A percentile compares a stretch with the other conserved stretches of the same genome.
phyloP scores from a whole-genome alignment of 345 rosid species.

The Eucalyptus regnans region DNA sequence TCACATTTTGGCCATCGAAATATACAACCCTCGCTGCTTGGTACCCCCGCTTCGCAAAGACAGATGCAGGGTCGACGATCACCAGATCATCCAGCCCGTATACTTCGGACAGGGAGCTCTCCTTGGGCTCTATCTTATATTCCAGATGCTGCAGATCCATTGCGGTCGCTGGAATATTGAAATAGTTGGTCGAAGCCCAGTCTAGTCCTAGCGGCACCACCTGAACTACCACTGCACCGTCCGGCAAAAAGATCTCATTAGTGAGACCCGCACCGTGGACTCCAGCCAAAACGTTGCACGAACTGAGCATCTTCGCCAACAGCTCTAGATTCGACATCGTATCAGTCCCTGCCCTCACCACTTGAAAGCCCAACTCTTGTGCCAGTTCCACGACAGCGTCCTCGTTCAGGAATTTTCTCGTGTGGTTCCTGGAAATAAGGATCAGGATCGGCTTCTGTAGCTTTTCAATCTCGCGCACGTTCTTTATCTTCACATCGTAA shows the following conservation, averaged over 20 bases:
- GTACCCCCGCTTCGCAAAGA: slow-evolving; percentile 6
- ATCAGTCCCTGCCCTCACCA: background rate
- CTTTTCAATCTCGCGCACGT: background rate
- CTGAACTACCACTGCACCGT: slow-evolving; percentile 17
- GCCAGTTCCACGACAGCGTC: slow-evolving; percentile 13
- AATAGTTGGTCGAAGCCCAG: slow-evolving; percentile 17
- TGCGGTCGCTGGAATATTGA: slow-evolving; percentile 5
- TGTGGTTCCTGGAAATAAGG: slow-evolving; percentile 10
- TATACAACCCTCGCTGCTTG: slow-evolving; percentile 7
- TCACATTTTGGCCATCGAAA: slow-evolving; percentile 17
- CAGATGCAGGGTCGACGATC: slow-evolving; percentile 2
- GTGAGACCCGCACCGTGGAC: slow-evolving; percentile 37
- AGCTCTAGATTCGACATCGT: slow-evolving; percentile 10
- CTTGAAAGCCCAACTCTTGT: slow-evolving; percentile 20
- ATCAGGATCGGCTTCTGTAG: slow-evolving; percentile 9
- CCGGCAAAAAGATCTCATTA: slow-evolving; percentile 20
- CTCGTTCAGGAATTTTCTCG: slow-evolving; percentile 20
- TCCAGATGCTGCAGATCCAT: slow-evolving; percentile 24
- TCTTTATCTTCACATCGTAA: slow-evolving; percentile 5
- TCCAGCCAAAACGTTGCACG: slow-evolving; percentile 20
- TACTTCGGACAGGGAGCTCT: slow-evolving; percentile 14
- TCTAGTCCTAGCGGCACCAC: slow-evolving; percentile 22
- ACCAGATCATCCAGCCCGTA: slow-evolving; percentile 19
- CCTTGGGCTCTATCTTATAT: slow-evolving; percentile 23
- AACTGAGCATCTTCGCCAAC: slow-evolving; percentile 5